phyloP scores from a whole-genome alignment of 2,329 filamentous ascomycete genomes.

The Raffaelea arxii region DNA sequence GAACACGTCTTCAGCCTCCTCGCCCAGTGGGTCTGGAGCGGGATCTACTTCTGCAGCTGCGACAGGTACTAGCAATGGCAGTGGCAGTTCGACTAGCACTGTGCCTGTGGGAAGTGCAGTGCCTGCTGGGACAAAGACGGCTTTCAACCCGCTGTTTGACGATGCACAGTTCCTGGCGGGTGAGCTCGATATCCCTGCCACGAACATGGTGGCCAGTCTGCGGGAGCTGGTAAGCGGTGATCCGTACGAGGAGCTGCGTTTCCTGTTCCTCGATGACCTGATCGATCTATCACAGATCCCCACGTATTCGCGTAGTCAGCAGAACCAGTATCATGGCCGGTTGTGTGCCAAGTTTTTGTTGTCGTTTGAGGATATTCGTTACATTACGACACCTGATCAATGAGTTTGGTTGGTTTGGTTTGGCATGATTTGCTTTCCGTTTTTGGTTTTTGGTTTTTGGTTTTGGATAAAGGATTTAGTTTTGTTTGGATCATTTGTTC shows the following conservation, averaged over 20 bases:
- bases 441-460: neutral
- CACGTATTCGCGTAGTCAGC: too few species aligned
- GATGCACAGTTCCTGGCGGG: conserved; percentile 27
- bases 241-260: too few species aligned
- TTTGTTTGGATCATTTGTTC: too few species aligned
- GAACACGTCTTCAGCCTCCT: conserved; percentile 1
- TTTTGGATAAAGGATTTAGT: neutral
- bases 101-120: too few species aligned
- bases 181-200: conserved; percentile 36
- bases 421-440: neutral
- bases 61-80: conserved; percentile 31
- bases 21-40: neutral
- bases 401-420: neutral
- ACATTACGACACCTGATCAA: conserved; percentile 8
- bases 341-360: conserved; percentile 30
- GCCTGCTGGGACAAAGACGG: too few species aligned
- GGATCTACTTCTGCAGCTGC: conserved; percentile 12
- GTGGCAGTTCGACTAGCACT: too few species aligned
- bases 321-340: neutral
- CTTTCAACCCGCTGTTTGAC: conserved; percentile 48
- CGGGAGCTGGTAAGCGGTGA: conserved; percentile 30
- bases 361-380: conserved; percentile 29
- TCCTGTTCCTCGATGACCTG: too few species aligned
- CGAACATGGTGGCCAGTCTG: conserved; percentile 35
- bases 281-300: too few species aligned